Percentiles rank a stretch among this genome's conserved stretches.
Evolutionary conservation across 768 basidiomycete genomes (phyloP).

Genomic region (Glaciozyma martinii): DNA sequence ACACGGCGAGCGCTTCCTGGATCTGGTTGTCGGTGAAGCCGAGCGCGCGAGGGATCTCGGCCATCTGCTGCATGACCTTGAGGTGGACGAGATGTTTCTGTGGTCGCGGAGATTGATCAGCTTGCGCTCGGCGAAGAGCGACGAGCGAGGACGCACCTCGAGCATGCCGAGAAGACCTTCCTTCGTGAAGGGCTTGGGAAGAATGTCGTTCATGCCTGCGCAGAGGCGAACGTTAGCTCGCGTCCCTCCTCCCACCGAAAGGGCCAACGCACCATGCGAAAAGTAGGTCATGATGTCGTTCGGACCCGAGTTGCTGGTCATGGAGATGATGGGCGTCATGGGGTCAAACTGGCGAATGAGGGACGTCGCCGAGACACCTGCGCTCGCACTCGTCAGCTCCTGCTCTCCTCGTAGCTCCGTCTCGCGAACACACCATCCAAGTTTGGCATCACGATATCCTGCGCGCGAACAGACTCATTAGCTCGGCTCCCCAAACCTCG

Average conservation of each 20-base stretch:
- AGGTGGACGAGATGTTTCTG: constrained; percentile 75
- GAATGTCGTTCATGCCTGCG: constrained; percentile 86
- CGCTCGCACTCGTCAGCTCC: constrained; percentile 45
- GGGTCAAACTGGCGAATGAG: constrained; percentile 90
- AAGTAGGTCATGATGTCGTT: constrained; percentile 88
- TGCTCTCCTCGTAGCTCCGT: constrained; percentile 42
- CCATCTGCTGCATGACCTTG: constrained; percentile 72
- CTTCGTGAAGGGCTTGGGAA: constrained; percentile 96
- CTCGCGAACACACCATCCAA: constrained; percentile 37
- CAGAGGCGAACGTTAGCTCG: background rate
- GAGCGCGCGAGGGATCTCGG: constrained; percentile 54
- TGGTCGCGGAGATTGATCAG: constrained; percentile 7
- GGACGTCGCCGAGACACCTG: constrained; percentile 82
- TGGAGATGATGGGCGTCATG: constrained; percentile 93
- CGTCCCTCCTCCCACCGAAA: background rate
- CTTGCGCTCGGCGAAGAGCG: constrained; percentile 7
- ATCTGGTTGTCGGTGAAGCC: constrained; percentile 51
- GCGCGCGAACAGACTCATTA: background rate
- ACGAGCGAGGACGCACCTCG: constrained; percentile 49
- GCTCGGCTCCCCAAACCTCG: background rate
- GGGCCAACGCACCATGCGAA: constrained; percentile 50
- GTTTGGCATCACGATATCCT: constrained; percentile 81
- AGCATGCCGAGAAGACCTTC: constrained; percentile 83
- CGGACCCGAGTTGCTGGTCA: constrained; percentile 91
- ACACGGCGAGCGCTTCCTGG: constrained; percentile 36